Conservation (phyloP, 2,329 filamentous ascomycete species). For the Calonectria ilicicola region DNA sequence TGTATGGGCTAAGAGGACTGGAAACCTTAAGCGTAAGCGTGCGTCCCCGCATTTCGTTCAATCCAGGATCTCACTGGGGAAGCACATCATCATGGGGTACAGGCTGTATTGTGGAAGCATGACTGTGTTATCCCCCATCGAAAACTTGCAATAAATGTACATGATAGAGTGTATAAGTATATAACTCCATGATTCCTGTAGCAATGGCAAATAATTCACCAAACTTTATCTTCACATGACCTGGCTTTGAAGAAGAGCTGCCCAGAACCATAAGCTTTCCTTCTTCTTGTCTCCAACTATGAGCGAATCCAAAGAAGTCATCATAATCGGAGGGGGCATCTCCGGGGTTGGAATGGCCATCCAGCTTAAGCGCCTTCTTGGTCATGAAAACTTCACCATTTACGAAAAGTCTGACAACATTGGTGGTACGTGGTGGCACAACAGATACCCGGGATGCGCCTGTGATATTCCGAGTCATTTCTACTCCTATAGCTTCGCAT, state of each 20-base stretch:
- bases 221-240: background rate
- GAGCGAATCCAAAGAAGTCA: slow-evolving; percentile 2
- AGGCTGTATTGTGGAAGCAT: too few species aligned
- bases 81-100: too few species aligned
- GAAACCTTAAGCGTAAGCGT: slow-evolving; percentile 8
- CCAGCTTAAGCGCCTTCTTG: slow-evolving; percentile 27
- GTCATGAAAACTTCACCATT: slow-evolving; percentile 27
- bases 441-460: slow-evolving; percentile 15
- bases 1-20: background rate
- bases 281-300: background rate
- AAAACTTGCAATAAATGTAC: too few species aligned
- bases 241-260: background rate
- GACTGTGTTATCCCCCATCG: too few species aligned
- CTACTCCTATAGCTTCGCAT: slow-evolving; percentile 14
- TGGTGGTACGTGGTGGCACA: slow-evolving; percentile 32
- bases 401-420: slow-evolving; percentile 33
- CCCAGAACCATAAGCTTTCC: too few species aligned
- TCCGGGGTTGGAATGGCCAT: slow-evolving; percentile 32
- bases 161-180: too few species aligned
- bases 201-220: background rate
- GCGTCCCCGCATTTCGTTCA: background rate
- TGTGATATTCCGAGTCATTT: slow-evolving; percentile 20
- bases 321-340: slow-evolving; percentile 30
- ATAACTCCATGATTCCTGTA: too few species aligned
- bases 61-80: too few species aligned